Evolutionary conservation across 2,329 filamentous ascomycete species (phyloP), one percentile per base, ranked within the genome.

Genomic region (Rhinocladiella mackenziei): DNA sequence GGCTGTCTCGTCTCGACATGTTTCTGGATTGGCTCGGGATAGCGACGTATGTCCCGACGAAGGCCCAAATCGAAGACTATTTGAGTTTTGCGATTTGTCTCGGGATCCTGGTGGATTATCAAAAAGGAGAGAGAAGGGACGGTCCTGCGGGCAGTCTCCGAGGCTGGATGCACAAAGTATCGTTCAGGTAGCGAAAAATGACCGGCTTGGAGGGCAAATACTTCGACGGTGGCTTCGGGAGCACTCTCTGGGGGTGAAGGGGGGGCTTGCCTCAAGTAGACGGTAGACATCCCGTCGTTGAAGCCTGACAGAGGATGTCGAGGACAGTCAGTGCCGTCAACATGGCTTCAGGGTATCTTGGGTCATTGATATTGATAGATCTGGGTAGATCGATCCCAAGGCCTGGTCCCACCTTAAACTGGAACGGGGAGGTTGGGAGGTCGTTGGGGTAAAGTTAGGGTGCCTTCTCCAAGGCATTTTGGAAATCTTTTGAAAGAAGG

Each of bases 121-220:
- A 63, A 50, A 30, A 62, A 63, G 11, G 58, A 51, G n/a, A 64
- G 42, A 0, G 61, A 62, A 2, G 59, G 60, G 1, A 61, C 60
- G n/a, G 55, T 58, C 11, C 42, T 50, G 34, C 47, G 48, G 8
- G 52, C 51, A 6, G 50, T 48, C 3, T 53, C 23, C 15, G 51
- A 55, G 11, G 54, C 55, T 20, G 56, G 58, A 40, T 57, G 51
- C 7, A 60, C 54, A 33, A 59, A 61, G 37, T 53, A 58, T 18
- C 53, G 56, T 43, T 61, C 58, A 11, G 56, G 56, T 3, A 61
- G 45, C 26, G 57, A 57, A 17, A 58, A 46, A 37, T 53, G 47
- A 20, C 59, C 57, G n/a, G 57, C 57, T 3, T 60, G 60, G 5
- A 69, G 60, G 9, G 65, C 66, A 42, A 66, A 62, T 2, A 69